These are phyloP conservation scores for Elsinoe ampelina DNA, from an alignment of 2,329 filamentous ascomycete genomes.

Conservation along the genomic window DNA sequence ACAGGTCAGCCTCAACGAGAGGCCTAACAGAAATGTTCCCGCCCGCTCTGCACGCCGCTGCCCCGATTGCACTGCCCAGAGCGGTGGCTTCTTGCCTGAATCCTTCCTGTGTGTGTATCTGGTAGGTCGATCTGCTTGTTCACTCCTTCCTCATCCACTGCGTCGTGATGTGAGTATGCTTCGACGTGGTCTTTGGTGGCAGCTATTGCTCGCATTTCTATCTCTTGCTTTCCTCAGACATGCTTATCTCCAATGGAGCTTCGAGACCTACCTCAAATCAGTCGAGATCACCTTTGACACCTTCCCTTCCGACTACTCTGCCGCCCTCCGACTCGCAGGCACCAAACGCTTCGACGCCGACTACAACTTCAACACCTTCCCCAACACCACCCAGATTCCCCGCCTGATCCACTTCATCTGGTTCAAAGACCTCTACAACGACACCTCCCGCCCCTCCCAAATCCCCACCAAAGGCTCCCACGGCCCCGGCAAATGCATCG, in stretches of 20 bases:
- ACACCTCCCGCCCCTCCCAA: constrained; percentile 13
- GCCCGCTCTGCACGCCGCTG: no score
- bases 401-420: constrained; percentile 20
- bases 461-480: constrained; percentile 18
- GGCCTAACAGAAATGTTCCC: no score
- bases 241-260: neutral
- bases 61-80: no score
- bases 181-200: no score
- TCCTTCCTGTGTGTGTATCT: no score
- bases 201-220: no score
- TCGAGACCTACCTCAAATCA: constrained; percentile 15
- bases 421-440: constrained; percentile 19
- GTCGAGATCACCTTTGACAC: constrained; percentile 16
- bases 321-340: constrained; percentile 1
- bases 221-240: no score
- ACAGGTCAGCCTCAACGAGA: no score
- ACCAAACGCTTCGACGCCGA: constrained; percentile 8
- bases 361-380: constrained; percentile 1
- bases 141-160: no score
- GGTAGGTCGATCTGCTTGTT: no score
- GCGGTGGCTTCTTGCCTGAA: no score
- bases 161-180: no score
- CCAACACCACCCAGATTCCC: constrained; percentile 14
- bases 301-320: constrained; percentile 15
- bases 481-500: constrained; percentile 15